A percentile compares a stretch with the other conserved stretches of the same genome.
phyloP scores from a whole-genome alignment of 805 yeast genomes.

The Barnettozyma siamensis region DNA sequence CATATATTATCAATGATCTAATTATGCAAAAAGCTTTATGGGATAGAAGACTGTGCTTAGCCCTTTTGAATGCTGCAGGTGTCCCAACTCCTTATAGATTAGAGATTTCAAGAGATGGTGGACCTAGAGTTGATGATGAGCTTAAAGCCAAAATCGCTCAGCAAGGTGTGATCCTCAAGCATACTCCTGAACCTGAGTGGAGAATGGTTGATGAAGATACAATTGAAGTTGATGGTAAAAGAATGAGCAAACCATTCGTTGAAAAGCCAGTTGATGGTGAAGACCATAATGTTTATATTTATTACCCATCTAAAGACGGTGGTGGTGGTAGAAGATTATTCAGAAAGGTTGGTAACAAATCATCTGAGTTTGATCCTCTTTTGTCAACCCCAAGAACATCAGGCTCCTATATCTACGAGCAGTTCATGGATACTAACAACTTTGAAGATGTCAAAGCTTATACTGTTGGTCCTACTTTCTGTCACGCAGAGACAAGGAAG shows the following conservation, averaged over 20 bases:
- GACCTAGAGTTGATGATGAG: slow-evolving; percentile 76
- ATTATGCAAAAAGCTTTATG: slow-evolving; percentile 90
- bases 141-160: slow-evolving; percentile 52
- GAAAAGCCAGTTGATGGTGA: slow-evolving; percentile 99
- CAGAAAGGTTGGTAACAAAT: slow-evolving; percentile 94
- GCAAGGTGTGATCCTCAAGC: slow-evolving; percentile 47
- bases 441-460: slow-evolving; percentile 98
- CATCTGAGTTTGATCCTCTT: slow-evolving; percentile 90
- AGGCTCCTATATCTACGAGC: slow-evolving; percentile 89
- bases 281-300: slow-evolving; percentile 92
- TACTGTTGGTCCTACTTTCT: slow-evolving; percentile 84
- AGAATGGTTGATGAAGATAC: slow-evolving; percentile 87
- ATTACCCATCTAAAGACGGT: slow-evolving; percentile 82
- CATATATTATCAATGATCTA: slow-evolving; percentile 83
- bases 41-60: slow-evolving; percentile 89
- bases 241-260: slow-evolving; percentile 83
- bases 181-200: slow-evolving; percentile 67
- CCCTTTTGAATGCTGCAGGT: slow-evolving; percentile 68
- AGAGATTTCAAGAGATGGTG: slow-evolving; percentile 94
- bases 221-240: slow-evolving; percentile 63
- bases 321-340: slow-evolving; percentile 96
- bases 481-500: slow-evolving; percentile 98
- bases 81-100: slow-evolving; percentile 88
- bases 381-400: slow-evolving; percentile 71
- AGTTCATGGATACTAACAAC: slow-evolving; percentile 96